Conservation (phyloP, 495 filamentous ascomycete species). For the Massariosphaeria phaeospora region DNA sequence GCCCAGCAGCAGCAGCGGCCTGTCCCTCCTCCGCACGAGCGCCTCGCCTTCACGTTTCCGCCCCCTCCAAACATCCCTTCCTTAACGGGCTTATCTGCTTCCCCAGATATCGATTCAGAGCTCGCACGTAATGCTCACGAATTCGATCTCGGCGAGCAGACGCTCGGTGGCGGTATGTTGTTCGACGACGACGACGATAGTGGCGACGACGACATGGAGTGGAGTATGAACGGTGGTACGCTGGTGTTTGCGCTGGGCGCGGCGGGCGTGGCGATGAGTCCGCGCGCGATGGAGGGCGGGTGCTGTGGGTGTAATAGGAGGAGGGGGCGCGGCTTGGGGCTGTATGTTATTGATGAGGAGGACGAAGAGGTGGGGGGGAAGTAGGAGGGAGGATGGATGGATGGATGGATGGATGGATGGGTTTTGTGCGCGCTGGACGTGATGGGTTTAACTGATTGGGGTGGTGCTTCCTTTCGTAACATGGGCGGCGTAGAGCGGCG, state of each 20-base stretch:
- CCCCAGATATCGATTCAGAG: not conserved
- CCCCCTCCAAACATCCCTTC: not conserved
- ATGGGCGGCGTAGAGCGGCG: no score
- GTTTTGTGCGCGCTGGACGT: no score
- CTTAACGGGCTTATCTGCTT: not conserved
- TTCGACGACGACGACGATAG: constrained; percentile 1
- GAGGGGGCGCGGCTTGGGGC: not conserved
- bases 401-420: not conserved
- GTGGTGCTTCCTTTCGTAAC: no score
- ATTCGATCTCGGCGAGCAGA: constrained; percentile 17
- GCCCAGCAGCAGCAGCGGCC: not conserved
- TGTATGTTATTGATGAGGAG: constrained; percentile 25
- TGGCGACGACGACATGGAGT: constrained; percentile 13
- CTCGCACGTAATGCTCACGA: not conserved
- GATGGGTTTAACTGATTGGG: no score
- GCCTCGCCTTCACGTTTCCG: constrained; percentile 5
- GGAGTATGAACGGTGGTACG: constrained; percentile 18
- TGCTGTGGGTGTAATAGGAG: constrained; percentile 2
- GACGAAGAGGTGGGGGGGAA: not conserved
- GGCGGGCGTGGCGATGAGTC: constrained; percentile 12
- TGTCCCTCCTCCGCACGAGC: not conserved
- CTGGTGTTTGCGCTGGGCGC: constrained; percentile 18
- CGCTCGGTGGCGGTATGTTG: not conserved
- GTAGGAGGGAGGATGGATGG: not conserved
- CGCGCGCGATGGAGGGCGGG: constrained; percentile 1